These are phyloP conservation scores for Lasiodiplodia hormozganensis DNA, from an alignment of 2,329 filamentous ascomycete species.

Conservation along the genomic window DNA sequence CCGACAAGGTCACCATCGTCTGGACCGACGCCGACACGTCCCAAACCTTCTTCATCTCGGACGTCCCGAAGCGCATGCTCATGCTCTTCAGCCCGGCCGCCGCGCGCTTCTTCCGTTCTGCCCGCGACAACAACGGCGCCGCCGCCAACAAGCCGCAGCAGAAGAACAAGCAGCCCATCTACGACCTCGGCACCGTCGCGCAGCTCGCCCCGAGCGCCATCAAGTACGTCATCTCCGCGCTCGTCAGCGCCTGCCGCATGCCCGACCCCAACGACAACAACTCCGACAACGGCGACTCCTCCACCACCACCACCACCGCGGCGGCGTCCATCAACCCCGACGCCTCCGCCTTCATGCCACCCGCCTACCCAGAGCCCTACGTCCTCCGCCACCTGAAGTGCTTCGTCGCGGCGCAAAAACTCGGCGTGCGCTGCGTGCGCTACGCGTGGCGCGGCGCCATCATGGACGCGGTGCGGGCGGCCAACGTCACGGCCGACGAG, in stretches of 20 bases:
- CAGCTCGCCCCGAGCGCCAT: not conserved
- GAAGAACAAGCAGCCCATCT: not conserved
- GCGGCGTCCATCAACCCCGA: too few relatives aligned
- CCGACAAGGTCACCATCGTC: not conserved
- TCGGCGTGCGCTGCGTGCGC: constrained; percentile 42
- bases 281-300: too few relatives aligned
- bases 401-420: constrained; percentile 41
- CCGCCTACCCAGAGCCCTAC: constrained; percentile 29
- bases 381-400: constrained; percentile 41
- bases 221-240: constrained; percentile 34
- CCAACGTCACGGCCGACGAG: constrained; percentile 42
- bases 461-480: constrained; percentile 41
- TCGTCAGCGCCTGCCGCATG: constrained; percentile 51
- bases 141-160: not conserved
- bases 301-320: too few relatives aligned
- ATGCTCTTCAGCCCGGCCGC: not conserved
- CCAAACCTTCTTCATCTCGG: not conserved
- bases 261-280: constrained; percentile 9
- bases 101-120: too few relatives aligned
- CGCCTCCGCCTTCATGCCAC: constrained; percentile 39
- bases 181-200: not conserved
- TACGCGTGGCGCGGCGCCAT: not conserved
- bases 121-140: not conserved
- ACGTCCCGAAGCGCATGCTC: not conserved
- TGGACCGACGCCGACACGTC: not conserved